Base-by-base conservation (phyloP, 257 asterid species). In the Solanum chaucha region DNA sequence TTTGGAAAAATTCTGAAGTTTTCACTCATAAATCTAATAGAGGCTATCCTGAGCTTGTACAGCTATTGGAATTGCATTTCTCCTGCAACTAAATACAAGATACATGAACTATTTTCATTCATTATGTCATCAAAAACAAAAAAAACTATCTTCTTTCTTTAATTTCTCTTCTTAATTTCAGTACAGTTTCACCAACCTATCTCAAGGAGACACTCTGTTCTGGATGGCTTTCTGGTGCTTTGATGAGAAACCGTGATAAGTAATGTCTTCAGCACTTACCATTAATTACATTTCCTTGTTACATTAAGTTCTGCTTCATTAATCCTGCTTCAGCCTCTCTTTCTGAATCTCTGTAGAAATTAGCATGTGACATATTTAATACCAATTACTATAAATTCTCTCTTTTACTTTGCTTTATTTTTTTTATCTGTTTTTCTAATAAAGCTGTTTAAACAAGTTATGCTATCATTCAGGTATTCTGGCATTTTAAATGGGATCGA, bases 161-260 rank as follows among this genome's bases (percentile, higher is more conserved):
- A 59, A 88, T 40, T 85, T 67, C 88, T 89, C 83, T 89, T 90
- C 87, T 88, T 86, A 90, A 88, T 88, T 92, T 87, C 98, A 93
- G 98, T 85, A 93, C 99, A 81, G 98, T 96, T 91, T 96, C 99
- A 88, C 97, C 98, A 19, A 96, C 99, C 65, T 96, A 96, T 89
- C 95, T 92, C 89, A 91, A 92, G 90, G 98, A 96, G 91, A 96
- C 99, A 87, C 98, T 96, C 83, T 92, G 94, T 89, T 94, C 98
- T 30, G 99, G 99, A 89, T 96, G 99, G 98, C 99, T 96, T 86
- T 91, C 98, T 82, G 91, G 93, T 88, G 94, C 93, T 12, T 92
- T 96, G 90, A 91, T 94, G 89, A 89, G 93, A 89, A 91, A 93
- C 93, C 94, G 90, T 88, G 93, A 94, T 80, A 96, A 94, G 99